These are phyloP conservation scores for Aspergillus hortae DNA, from an alignment of 2,329 filamentous ascomycete genomes.

Conservation along the genomic window DNA sequence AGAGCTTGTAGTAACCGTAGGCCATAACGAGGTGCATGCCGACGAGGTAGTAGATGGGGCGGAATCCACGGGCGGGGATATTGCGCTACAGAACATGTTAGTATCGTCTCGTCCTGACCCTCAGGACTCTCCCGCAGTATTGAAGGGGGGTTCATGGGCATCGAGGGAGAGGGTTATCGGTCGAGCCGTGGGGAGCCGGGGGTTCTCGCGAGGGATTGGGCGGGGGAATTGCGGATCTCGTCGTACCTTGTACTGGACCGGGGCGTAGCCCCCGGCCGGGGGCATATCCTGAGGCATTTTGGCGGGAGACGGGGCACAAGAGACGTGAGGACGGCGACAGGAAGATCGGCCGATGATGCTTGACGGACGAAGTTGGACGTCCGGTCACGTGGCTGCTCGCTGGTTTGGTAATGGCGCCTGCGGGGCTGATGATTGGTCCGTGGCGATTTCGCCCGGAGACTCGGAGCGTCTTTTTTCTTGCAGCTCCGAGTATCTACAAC, in stretches of 20 bases:
- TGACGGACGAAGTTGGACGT: slow-evolving; percentile 27
- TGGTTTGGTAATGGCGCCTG: slow-evolving; percentile 30
- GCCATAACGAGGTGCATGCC: slow-evolving; percentile 75
- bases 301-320: slow-evolving; percentile 14
- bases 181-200: neutral
- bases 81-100: slow-evolving; percentile 63
- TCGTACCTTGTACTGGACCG: slow-evolving; percentile 93
- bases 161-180: neutral
- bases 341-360: slow-evolving; percentile 15
- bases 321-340: slow-evolving; percentile 12
- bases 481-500: neutral
- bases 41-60: slow-evolving; percentile 72
- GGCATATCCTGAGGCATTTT: slow-evolving; percentile 98
- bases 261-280: slow-evolving; percentile 87
- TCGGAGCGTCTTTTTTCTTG: neutral
- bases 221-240: slow-evolving; percentile 4
- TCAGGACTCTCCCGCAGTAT: neutral
- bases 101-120: neutral
- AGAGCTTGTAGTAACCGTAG: slow-evolving; percentile 86
- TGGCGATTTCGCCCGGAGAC: slow-evolving; percentile 1
- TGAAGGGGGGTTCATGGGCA: neutral
- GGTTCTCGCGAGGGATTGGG: neutral
- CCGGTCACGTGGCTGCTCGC: slow-evolving; percentile 22
- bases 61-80: slow-evolving; percentile 85
- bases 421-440: slow-evolving; percentile 25